A percentile compares a stretch with the other conserved stretches of the same genome.
phyloP scores from a whole-genome alignment of 2,329 filamentous ascomycete genomes.

The Cladosporium sp. region DNA sequence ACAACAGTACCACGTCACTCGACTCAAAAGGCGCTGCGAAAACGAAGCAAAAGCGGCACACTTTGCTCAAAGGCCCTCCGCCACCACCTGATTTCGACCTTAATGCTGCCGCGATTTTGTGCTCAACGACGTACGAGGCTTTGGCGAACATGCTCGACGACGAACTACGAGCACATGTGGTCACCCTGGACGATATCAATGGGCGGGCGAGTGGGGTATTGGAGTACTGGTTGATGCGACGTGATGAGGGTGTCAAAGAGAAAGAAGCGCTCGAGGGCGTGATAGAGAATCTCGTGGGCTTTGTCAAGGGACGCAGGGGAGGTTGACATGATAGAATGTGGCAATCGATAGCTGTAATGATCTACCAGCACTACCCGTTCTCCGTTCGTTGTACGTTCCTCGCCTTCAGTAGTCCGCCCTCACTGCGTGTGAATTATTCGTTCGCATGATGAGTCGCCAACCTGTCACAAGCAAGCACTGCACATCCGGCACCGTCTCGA shows the following conservation, averaged over 20 bases:
- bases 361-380: neutral
- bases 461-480: neutral
- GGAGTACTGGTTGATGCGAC: slow-evolving; percentile 83
- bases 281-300: slow-evolving; percentile 83
- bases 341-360: neutral
- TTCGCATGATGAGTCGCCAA: neutral
- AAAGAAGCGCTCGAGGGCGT: slow-evolving; percentile 94
- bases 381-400: neutral
- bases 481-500: neutral
- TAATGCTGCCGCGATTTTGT: slow-evolving; percentile 73
- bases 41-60: slow-evolving; percentile 16
- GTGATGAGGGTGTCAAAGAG: slow-evolving; percentile 84
- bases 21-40: slow-evolving; percentile 33
- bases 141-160: slow-evolving; percentile 74
- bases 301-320: slow-evolving; percentile 66
- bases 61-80: slow-evolving; percentile 46
- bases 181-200: slow-evolving; percentile 67
- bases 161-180: slow-evolving; percentile 73
- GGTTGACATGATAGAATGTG: slow-evolving; percentile 9
- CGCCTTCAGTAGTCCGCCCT: neutral
- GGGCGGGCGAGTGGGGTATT: slow-evolving; percentile 73
- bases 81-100: slow-evolving; percentile 76
- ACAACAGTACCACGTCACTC: slow-evolving; percentile 34
- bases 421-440: neutral
- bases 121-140: slow-evolving; percentile 80